These are phyloP conservation scores for Fibroporia radiculosa DNA, from an alignment of 768 basidiomycete genomes.

Conservation along the genomic window DNA sequence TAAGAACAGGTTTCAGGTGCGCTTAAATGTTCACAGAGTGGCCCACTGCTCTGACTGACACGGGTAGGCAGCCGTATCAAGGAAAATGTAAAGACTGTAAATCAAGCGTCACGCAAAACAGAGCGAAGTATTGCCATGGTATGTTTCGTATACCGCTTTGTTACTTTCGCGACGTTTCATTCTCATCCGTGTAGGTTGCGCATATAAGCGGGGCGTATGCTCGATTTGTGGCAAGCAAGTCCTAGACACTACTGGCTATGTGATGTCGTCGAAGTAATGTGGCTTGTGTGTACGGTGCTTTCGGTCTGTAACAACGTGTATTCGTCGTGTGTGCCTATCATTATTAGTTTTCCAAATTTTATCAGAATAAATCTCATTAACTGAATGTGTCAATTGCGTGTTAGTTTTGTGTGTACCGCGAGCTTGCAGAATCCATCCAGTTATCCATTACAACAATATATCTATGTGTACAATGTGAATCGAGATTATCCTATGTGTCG, in stretches of 20 bases:
- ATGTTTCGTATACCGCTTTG: constrained; percentile 18
- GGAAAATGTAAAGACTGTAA: constrained; percentile 86
- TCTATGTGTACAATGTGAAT: no score
- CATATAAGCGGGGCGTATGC: constrained; percentile 81
- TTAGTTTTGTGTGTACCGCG: no score
- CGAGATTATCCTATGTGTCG: no score
- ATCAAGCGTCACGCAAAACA: constrained; percentile 76
- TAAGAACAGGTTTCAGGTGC: constrained; percentile 71
- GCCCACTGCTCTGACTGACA: constrained; percentile 13
- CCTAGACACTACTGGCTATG: constrained; percentile 75
- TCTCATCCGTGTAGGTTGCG: constrained; percentile 52
- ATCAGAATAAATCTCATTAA: no score
- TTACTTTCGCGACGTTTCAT: neutral
- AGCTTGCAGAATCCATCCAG: no score
- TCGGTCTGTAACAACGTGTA: no score
- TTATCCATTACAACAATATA: no score
- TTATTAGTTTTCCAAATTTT: no score
- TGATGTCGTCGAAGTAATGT: constrained; percentile 75
- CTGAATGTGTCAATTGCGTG: no score
- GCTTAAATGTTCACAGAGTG: constrained; percentile 5
- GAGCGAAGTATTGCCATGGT: constrained; percentile 88
- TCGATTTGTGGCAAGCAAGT: constrained; percentile 86
- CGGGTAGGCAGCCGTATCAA: constrained; percentile 62
- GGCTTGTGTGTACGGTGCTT: no score
- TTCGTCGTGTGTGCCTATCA: no score